These are phyloP conservation scores for Alternaria brassicae DNA, from an alignment of 2,329 filamentous ascomycete genomes.

Conservation along the genomic window DNA sequence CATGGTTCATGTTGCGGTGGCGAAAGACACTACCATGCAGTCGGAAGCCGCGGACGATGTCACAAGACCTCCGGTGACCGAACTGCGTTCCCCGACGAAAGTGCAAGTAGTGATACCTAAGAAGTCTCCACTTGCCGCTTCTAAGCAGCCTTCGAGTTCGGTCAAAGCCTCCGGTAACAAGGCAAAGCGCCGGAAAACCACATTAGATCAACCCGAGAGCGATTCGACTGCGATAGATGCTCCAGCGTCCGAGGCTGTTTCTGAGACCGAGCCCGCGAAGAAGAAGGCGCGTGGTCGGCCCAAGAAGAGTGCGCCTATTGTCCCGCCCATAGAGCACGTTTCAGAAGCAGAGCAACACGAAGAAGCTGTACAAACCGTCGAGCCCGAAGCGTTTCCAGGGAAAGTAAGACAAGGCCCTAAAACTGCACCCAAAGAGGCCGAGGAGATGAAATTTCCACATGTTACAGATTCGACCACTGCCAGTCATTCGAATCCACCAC, in stretches of 20 bases:
- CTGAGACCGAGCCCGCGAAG: conserved; percentile 23
- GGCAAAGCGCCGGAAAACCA: conserved; percentile 34
- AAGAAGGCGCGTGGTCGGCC: conserved; percentile 45
- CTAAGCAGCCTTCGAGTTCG: conserved; percentile 2
- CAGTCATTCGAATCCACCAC: background rate
- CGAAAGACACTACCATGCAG: background rate
- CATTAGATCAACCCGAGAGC: conserved; percentile 21
- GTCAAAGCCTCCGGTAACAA: conserved; percentile 17
- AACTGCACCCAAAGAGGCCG: background rate
- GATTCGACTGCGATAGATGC: background rate
- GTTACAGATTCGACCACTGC: background rate
- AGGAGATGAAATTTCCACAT: background rate
- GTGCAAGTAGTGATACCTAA: conserved; percentile 37
- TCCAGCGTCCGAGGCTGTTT: conserved; percentile 1
- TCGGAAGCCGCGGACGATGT: background rate
- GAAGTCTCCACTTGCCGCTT: conserved; percentile 10
- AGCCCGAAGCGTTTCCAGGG: conserved; percentile 1
- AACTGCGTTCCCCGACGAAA: conserved; percentile 13
- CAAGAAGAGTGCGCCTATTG: conserved; percentile 27
- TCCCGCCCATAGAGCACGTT: conserved; percentile 2
- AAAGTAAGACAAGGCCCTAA: background rate
- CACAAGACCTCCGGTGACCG: background rate
- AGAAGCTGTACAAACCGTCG: conserved; percentile 6
- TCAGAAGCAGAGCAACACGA: conserved; percentile 5
- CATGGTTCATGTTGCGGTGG: background rate